Base-by-base conservation (phyloP, 345 rosid species). In the Corchorus olitorius region DNA sequence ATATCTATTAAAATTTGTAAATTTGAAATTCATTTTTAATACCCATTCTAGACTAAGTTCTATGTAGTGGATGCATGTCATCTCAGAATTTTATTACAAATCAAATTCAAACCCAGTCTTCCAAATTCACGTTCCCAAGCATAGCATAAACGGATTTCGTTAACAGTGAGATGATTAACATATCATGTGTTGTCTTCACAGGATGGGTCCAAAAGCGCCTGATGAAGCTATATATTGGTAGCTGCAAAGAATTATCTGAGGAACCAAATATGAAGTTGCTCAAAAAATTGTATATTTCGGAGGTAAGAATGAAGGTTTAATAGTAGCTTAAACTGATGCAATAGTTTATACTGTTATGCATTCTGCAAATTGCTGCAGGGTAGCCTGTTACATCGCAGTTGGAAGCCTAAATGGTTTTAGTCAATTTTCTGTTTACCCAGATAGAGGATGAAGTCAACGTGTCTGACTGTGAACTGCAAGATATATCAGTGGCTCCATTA, bases 161-260 rank as follows among this genome's bases (percentile, higher is more conserved):
- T 16, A 12, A 50, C 8, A 9, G 5, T 43, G 53, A 39, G 6
- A 45, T 6, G 0, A 43, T 43, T 17, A 11, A 33, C 13, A 9
- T 65, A 5, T 43, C 5, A 8, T 15, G 34, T 75, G 60, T 59
- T 16, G 56, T 75, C 43, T 79, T 79, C 84, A 77, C 84, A 92
- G 99, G 97, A 53, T 96, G 97, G 99, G 87, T 93, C 72, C 99
- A 90, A 85, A 96, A 96, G 87, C 94, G 94, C 69, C 78, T 96
- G 85, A 91, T 93, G 90, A 91, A 90, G 81, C 78, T 90, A 53
- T 96, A 93, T 71, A 87, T 92, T 80, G 98, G 92, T 75, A 88
- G 89, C 79, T 93, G 98, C 81, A 82, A 83, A 35, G 88, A 88
- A 74, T 78, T 92, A 73, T 79, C 84, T 11, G 99, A 96, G 83